These are phyloP conservation scores for Nicotiana obtusifolia DNA, from an alignment of 257 asterid species.

Conservation along the genomic window DNA sequence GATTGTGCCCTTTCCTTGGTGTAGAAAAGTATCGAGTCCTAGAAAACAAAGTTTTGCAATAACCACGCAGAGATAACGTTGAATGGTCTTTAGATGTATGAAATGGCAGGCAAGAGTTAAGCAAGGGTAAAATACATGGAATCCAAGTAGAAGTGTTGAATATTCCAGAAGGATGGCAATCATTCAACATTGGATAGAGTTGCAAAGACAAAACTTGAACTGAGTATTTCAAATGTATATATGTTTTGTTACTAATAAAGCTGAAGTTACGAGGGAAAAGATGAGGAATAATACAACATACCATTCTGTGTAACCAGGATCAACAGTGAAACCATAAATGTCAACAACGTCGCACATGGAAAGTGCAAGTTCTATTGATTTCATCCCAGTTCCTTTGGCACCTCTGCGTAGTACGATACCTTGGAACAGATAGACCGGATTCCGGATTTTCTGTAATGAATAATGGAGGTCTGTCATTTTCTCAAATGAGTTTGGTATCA, in stretches of 20 bases:
- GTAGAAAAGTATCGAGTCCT: constrained; percentile 94
- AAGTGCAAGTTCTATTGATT: constrained; percentile 94
- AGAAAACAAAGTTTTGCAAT: background rate
- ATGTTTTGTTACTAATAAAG: background rate
- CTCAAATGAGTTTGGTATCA: background rate
- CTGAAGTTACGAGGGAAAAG: background rate
- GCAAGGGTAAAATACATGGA: background rate
- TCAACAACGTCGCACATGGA: constrained; percentile 97
- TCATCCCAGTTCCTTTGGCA: constrained; percentile 99
- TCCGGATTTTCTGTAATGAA: constrained; percentile 60
- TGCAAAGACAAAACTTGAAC: background rate
- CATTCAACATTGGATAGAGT: background rate
- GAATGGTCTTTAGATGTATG: background rate
- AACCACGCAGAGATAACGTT: background rate
- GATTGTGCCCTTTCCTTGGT: constrained; percentile 97
- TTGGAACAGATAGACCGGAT: constrained; percentile 97
- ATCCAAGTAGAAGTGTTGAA: background rate
- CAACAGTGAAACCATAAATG: constrained; percentile 96
- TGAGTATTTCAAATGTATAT: background rate
- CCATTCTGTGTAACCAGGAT: constrained; percentile 99
- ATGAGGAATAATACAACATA: constrained; percentile 24
- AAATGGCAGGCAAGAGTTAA: background rate
- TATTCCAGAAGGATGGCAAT: constrained; percentile 15
- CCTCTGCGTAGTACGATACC: constrained; percentile 97
- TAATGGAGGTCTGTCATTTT: constrained; percentile 1